phyloP scores from a whole-genome alignment of 2,329 filamentous ascomycete genomes.

The Bipolaris oryzae region DNA sequence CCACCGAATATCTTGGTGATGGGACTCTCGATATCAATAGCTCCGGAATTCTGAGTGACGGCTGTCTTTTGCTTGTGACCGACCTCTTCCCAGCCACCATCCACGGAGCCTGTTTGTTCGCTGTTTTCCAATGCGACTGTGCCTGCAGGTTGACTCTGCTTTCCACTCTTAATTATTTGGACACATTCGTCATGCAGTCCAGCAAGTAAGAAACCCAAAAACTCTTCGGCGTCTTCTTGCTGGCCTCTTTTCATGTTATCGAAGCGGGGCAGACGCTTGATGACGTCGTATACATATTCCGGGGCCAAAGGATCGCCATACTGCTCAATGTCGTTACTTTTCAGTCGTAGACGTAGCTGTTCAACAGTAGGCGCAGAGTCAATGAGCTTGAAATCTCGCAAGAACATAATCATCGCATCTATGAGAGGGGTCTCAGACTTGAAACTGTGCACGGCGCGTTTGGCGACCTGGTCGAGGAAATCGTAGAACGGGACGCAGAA shows the following conservation, averaged over 20 bases:
- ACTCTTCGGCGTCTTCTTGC: conserved; percentile 97
- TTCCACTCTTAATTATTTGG: conserved; percentile 68
- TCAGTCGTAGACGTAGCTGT: conserved; percentile 74
- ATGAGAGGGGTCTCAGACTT: conserved; percentile 93
- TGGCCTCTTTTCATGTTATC: conserved; percentile 94
- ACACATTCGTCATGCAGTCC: conserved; percentile 92
- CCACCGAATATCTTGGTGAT: conserved; percentile 95
- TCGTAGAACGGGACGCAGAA: conserved; percentile 95
- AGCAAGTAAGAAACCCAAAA: conserved; percentile 89
- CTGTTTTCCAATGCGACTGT: conserved; percentile 51
- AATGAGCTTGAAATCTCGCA: conserved; percentile 87
- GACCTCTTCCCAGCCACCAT: conserved; percentile 90
- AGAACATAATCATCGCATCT: conserved; percentile 96
- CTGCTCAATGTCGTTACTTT: conserved; percentile 82
- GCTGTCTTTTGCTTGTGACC: conserved; percentile 88
- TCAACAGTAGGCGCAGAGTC: conserved; percentile 78
- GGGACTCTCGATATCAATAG: conserved; percentile 74
- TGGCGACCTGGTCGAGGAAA: conserved; percentile 85
- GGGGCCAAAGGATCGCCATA: conserved; percentile 92
- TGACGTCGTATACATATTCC: conserved; percentile 94
- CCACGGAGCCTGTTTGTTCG: conserved; percentile 54
- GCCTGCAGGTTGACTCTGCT: conserved; percentile 36
- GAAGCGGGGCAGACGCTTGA: conserved; percentile 84
- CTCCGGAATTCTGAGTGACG: conserved; percentile 83
- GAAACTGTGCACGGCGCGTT: conserved; percentile 85